Evolutionary conservation across 2,329 filamentous ascomycete species (phyloP).

Genomic region (Calonectria fujianensis): DNA sequence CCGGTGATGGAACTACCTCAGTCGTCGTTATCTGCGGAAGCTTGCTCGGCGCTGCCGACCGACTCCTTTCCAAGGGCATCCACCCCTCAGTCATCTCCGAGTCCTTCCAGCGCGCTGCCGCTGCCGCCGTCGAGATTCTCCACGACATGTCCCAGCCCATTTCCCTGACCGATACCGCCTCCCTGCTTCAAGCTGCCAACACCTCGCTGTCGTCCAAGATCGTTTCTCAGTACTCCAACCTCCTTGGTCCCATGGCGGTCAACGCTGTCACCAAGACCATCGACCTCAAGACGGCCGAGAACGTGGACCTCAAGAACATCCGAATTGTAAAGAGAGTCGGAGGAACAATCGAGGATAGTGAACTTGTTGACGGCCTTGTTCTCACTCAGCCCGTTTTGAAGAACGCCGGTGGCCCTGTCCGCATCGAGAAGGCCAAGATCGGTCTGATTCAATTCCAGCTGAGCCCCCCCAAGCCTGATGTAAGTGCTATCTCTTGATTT

Average conservation of each 20-base stretch:
- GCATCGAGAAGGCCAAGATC: constrained; percentile 98
- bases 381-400: constrained; percentile 95
- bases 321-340: constrained; percentile 98
- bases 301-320: constrained; percentile 97
- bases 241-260: constrained; percentile 97
- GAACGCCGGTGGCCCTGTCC: constrained; percentile 89
- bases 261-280: constrained; percentile 97
- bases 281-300: constrained; percentile 95
- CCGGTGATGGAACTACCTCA: constrained; percentile 97
- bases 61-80: constrained; percentile 92
- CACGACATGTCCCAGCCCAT: constrained; percentile 98
- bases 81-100: constrained; percentile 99
- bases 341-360: constrained; percentile 98
- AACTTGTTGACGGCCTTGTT: constrained; percentile 96
- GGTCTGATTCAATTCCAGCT: constrained; percentile 99
- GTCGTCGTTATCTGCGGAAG: constrained; percentile 98
- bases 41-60: constrained; percentile 93
- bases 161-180: constrained; percentile 88
- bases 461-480: constrained; percentile 97
- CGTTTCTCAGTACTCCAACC: constrained; percentile 96
- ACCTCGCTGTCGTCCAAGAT: constrained; percentile 99
- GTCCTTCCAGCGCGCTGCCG: constrained; percentile 95
- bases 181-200: constrained; percentile 95
- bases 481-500: constrained; percentile 65
- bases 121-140: constrained; percentile 90